Evolutionary conservation across 768 basidiomycete genomes (phyloP), one percentile per base, ranked within the genome.

Genomic region (Trametes villosa): DNA sequence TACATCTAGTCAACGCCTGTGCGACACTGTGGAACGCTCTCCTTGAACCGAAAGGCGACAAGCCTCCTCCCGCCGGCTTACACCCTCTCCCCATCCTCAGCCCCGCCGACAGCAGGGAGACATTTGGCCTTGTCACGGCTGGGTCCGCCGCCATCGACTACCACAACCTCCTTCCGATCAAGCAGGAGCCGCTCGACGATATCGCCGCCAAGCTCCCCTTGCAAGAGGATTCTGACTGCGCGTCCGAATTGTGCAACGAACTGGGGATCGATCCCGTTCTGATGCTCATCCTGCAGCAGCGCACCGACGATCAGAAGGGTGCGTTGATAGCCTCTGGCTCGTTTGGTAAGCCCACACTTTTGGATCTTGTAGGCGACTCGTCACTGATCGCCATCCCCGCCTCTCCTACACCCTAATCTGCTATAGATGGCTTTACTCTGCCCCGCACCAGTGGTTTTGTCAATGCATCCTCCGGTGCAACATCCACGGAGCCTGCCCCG

Each of bases 1-100:
- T 71, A 27, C 13, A 38, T 7, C 66, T 72, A 8, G 63, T 65
- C 45, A 54, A 67, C 50, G 40, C 57, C 34, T 60, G 65, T 33
- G 67, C 63, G 1, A 46, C 46, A 47, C 36, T 63, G 3, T 67
- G 65, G 61, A 70, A 70, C 31, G n/a, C 6, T 17, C n/a, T 33
- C 1, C 33, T 58, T 9, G 34, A 1, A 0, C 13, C 36, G 2
- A 22, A 9, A 3, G 8, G 9, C 9, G 9, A 42, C 17, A 40
- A 20, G n/a, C 5, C n/a, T 38, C 15, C 24, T 1, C 52, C 24
- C 12, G 56, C 46, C 1, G 54, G n/a, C 20, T 30, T 66, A 15
- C 3, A 15, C 18, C 22, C n/a, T 3, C 57, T 57, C 1, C 58
- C 57, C 4, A 20, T 40, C 18, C 34, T 67, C 3, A 29, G 3